A percentile compares a stretch with the other conserved stretches of the same genome.
Conservation (phyloP, 2,329 filamentous ascomycete genomes). For the Penicillium sp. region DNA sequence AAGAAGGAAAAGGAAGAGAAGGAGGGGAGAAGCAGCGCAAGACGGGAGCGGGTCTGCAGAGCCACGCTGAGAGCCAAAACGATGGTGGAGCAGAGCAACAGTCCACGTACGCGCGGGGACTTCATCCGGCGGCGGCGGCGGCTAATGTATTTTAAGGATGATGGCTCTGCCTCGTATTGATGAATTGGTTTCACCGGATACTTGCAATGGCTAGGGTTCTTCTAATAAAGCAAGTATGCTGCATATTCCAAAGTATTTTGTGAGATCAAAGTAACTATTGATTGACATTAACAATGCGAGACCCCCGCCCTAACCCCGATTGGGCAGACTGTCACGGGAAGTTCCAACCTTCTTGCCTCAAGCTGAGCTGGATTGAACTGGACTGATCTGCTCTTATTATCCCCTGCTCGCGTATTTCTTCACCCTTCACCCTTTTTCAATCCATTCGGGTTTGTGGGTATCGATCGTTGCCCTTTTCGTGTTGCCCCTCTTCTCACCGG, state of each 20-base stretch:
- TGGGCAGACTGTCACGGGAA: neutral
- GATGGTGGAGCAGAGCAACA: slow-evolving; percentile 42
- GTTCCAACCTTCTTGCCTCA: too few relatives aligned
- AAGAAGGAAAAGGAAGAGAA: slow-evolving; percentile 31
- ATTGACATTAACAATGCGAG: too few relatives aligned
- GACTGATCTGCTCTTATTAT: neutral
- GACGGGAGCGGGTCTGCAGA: slow-evolving; percentile 43
- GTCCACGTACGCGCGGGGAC: slow-evolving; percentile 16
- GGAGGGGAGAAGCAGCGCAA: slow-evolving; percentile 43
- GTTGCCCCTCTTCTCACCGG: slow-evolving; percentile 7
- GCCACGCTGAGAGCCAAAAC: slow-evolving; percentile 50
- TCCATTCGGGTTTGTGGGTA: neutral
- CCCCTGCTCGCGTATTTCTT: too few relatives aligned
- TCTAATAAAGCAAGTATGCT: too few relatives aligned
- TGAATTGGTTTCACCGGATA: neutral
- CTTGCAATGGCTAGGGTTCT: too few relatives aligned
- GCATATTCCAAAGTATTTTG: too few relatives aligned
- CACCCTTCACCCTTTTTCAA: neutral
- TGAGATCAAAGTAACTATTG: too few relatives aligned
- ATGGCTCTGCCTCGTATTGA: neutral
- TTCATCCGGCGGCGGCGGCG: slow-evolving; percentile 5
- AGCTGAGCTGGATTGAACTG: too few relatives aligned
- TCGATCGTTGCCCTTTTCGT: slow-evolving; percentile 1
- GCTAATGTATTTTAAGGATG: too few relatives aligned
- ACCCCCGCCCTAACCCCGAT: neutral